Evolutionary conservation across 441 rosid genomes (phyloP).

Genomic region (Adansonia grandidieri): DNA sequence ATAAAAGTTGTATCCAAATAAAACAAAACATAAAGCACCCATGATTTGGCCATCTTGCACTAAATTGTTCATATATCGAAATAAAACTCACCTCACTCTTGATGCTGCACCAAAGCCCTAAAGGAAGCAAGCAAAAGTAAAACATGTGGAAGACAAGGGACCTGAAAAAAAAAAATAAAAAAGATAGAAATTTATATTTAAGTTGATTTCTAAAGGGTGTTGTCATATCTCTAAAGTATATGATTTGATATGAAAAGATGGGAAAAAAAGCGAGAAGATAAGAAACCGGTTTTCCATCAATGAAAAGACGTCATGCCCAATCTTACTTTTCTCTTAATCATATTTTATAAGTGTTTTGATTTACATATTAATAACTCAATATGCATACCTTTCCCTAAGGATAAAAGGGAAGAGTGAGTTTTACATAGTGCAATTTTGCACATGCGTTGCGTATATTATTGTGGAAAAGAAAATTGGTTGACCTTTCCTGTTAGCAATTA

Average conservation of each 20-base stretch:
- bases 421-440: too few relatives aligned
- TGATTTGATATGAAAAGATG: background rate
- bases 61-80: background rate
- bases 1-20: background rate
- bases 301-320: background rate
- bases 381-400: background rate
- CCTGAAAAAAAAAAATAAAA: background rate
- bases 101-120: background rate
- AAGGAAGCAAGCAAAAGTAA: background rate
- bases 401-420: too few relatives aligned
- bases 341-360: background rate
- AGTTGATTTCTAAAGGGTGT: background rate
- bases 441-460: too few relatives aligned
- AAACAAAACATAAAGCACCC: background rate
- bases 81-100: background rate
- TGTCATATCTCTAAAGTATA: background rate
- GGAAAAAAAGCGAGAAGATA: background rate
- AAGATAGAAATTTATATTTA: background rate
- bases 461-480: background rate
- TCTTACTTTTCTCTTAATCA: background rate
- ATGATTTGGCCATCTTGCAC: constrained; percentile 5
- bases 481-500: background rate
- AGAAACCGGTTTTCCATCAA: background rate
- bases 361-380: too few relatives aligned
- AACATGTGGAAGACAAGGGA: background rate